A percentile compares a stretch with the other conserved stretches of the same genome.
Evolutionary conservation across 257 asterid genomes (phyloP).

Genomic region (Solanum pinnatisectum): DNA sequence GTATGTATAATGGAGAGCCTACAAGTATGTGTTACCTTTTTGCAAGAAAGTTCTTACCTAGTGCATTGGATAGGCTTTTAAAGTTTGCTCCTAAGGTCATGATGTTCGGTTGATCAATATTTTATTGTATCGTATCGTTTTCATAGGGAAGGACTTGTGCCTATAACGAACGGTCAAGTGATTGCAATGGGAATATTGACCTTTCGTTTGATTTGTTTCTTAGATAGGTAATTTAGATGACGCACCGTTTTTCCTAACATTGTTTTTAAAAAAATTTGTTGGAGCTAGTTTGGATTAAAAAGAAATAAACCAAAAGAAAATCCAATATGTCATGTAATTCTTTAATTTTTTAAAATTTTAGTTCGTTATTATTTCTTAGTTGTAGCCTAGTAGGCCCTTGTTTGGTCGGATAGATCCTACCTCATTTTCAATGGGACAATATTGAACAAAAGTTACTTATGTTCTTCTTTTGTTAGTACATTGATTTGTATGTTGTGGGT

Average conservation of each 20-base stretch:
- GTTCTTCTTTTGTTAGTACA: neutral
- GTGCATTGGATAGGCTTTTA: conserved; percentile 43
- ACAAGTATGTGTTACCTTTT: conserved; percentile 54
- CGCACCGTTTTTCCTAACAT: neutral
- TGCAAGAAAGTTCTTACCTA: conserved; percentile 61
- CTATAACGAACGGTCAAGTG: neutral
- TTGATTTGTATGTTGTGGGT: neutral
- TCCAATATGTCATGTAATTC: neutral
- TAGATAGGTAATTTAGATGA: neutral
- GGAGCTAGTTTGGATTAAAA: neutral
- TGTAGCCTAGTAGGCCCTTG: neutral
- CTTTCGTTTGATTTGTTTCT: neutral
- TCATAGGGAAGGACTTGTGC: neutral
- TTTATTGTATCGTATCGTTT: neutral
- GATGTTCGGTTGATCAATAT: conserved; percentile 13
- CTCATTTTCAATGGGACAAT: neutral
- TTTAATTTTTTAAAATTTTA: neutral
- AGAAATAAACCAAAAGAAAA: neutral
- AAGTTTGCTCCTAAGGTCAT: conserved; percentile 45
- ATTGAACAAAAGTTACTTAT: neutral
- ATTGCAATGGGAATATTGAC: neutral
- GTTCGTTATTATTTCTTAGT: neutral
- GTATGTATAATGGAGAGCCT: conserved; percentile 49
- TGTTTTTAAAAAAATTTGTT: neutral
- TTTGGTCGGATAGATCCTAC: neutral